phyloP scores from a whole-genome alignment of 192 early-diverging fungal species.

The Entrophospora sp. region DNA sequence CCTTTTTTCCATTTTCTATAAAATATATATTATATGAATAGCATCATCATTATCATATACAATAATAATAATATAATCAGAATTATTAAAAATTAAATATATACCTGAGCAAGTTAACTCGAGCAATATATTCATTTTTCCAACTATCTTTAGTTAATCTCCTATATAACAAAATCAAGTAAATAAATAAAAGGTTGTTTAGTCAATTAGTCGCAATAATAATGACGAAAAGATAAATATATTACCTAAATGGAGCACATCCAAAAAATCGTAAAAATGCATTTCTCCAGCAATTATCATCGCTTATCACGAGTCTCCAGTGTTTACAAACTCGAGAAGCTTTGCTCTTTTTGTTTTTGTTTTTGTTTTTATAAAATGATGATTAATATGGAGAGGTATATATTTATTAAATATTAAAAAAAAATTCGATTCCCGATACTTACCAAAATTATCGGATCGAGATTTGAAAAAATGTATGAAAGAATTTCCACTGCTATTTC shows the following conservation, averaged over 20 bases:
- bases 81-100: too few species aligned
- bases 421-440: neutral
- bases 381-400: neutral
- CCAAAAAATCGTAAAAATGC: constrained; percentile 5
- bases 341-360: neutral
- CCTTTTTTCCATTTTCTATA: constrained; percentile 35
- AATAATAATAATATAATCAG: neutral
- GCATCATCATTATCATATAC: neutral
- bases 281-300: constrained; percentile 1
- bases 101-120: constrained; percentile 30
- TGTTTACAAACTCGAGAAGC: constrained; percentile 2
- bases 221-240: neutral
- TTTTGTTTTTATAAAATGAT: neutral
- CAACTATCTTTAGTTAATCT: constrained; percentile 25
- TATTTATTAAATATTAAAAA: neutral
- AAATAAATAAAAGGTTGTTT: neutral
- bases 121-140: constrained; percentile 34
- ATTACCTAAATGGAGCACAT: constrained; percentile 1
- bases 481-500: neutral
- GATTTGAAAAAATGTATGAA: neutral
- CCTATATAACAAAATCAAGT: neutral
- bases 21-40: neutral
- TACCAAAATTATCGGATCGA: neutral
- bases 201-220: neutral
- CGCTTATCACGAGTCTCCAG: neutral